Evolutionary conservation across 2,329 filamentous ascomycete genomes (phyloP).

Genomic region (Colletotrichum gigasporum): DNA sequence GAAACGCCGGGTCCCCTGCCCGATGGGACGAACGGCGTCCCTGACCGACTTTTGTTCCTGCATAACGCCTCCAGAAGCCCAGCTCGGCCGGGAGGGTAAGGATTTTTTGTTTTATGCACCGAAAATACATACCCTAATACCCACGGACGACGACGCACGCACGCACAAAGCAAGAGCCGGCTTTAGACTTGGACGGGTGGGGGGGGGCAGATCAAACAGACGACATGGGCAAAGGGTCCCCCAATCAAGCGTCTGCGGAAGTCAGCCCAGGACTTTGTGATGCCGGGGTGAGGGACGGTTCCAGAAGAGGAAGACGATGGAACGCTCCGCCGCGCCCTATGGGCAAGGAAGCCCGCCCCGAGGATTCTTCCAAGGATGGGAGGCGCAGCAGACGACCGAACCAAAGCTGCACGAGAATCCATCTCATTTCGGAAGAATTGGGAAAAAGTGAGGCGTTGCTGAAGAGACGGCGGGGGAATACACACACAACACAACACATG

Average conservation of each 20-base stretch:
- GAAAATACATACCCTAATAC: neutral
- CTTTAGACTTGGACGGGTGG: too few species aligned
- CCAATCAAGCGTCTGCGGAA: neutral
- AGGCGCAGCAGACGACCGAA: constrained; percentile 9
- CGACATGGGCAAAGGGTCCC: neutral
- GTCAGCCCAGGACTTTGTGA: too few species aligned
- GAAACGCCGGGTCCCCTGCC: constrained; percentile 21
- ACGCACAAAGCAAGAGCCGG: too few species aligned
- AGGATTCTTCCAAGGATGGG: neutral
- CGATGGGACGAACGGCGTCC: constrained; percentile 18
- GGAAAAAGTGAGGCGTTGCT: too few species aligned
- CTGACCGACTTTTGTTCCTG: neutral
- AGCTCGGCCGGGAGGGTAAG: neutral
- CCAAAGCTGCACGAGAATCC: neutral
- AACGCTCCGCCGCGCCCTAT: too few species aligned
- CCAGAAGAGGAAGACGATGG: neutral
- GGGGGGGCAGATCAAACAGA: neutral
- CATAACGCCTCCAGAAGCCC: neutral
- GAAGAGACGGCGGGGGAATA: too few species aligned
- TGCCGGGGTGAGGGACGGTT: neutral
- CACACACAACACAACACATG: too few species aligned
- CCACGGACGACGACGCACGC: neutral
- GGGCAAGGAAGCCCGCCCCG: too few species aligned
- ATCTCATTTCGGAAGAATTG: neutral
- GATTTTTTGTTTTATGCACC: neutral